phyloP scores from a whole-genome alignment of 2,329 filamentous ascomycete species.

The Emmonsiellopsis sp. region DNA sequence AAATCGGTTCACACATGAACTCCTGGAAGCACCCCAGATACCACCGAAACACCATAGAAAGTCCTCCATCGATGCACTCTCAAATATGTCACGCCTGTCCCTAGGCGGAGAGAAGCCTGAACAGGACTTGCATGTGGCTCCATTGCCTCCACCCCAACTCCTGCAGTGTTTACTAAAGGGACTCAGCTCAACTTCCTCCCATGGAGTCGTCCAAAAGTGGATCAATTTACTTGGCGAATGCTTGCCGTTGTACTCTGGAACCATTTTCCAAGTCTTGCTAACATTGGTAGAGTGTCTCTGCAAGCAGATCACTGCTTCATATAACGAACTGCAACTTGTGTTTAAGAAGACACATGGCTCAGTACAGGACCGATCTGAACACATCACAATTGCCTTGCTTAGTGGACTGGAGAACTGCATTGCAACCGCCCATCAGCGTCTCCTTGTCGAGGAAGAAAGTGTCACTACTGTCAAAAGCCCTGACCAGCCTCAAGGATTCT shows the following conservation, averaged over 20 bases:
- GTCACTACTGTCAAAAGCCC: constrained; percentile 63
- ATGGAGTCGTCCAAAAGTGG: constrained; percentile 83
- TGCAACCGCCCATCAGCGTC: constrained; percentile 73
- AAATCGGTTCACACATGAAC: constrained; percentile 38
- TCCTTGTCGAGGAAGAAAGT: constrained; percentile 66
- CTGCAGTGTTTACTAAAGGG: constrained; percentile 76
- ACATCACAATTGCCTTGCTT: constrained; percentile 62
- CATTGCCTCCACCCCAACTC: constrained; percentile 52
- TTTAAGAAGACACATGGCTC: constrained; percentile 32
- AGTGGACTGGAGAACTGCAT: constrained; percentile 88
- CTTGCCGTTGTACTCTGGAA: constrained; percentile 71
- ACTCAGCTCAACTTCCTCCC: constrained; percentile 64
- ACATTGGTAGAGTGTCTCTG: constrained; percentile 88
- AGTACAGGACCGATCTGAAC: constrained; percentile 48
- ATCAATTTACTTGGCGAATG: constrained; percentile 75
- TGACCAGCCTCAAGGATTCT: constrained; percentile 77
- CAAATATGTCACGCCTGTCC: constrained; percentile 36
- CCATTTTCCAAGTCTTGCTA: constrained; percentile 82
- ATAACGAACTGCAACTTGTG: constrained; percentile 54
- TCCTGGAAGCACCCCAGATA: constrained; percentile 24
- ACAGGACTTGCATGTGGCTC: constrained; percentile 23
- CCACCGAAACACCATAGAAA: constrained; percentile 28
- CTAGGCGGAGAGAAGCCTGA: constrained; percentile 38
- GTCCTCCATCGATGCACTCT: constrained; percentile 30
- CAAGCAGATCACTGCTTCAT: constrained; percentile 63